Percentiles rank a stretch among this genome's conserved stretches.
Conservation (phyloP, 306 rosid genomes). For the Cucurbita argyrosperma region DNA sequence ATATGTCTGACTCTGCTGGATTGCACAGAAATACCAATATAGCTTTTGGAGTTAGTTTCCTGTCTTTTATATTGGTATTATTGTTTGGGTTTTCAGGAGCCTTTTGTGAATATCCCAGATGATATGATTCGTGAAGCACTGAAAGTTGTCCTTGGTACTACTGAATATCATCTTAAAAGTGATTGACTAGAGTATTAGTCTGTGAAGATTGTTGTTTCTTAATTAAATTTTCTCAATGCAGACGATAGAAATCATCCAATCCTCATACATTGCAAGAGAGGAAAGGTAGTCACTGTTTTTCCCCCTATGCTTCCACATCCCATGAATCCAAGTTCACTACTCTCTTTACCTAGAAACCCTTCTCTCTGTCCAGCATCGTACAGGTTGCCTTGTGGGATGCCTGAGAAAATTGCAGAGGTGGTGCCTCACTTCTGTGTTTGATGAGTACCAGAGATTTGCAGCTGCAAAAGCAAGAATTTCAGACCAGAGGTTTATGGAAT, state of each 20-base stretch:
- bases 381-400: slow-evolving; percentile 98
- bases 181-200: neutral
- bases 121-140: slow-evolving; percentile 82
- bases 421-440: slow-evolving; percentile 86
- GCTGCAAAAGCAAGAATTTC: slow-evolving; percentile 94
- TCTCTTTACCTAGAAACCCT: slow-evolving; percentile 2
- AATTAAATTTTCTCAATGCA: slow-evolving; percentile 23
- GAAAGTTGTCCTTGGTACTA: slow-evolving; percentile 75
- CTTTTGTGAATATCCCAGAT: slow-evolving; percentile 88
- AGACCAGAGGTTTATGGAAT: slow-evolving; percentile 92
- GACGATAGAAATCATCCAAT: slow-evolving; percentile 88
- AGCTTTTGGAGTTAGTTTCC: neutral
- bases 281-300: slow-evolving; percentile 40
- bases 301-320: neutral
- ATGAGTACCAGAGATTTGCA: slow-evolving; percentile 88
- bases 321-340: neutral
- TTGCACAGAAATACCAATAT: neutral
- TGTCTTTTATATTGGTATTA: neutral
- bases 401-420: slow-evolving; percentile 78
- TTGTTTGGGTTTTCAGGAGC: slow-evolving; percentile 51
- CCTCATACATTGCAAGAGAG: slow-evolving; percentile 89
- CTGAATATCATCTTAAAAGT: neutral
- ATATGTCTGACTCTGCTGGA: neutral
- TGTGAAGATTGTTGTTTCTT: neutral
- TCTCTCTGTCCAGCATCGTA: slow-evolving; percentile 62